These are phyloP conservation scores for Boletus sp. DNA, from an alignment of 768 basidiomycete species.

Conservation along the genomic window DNA sequence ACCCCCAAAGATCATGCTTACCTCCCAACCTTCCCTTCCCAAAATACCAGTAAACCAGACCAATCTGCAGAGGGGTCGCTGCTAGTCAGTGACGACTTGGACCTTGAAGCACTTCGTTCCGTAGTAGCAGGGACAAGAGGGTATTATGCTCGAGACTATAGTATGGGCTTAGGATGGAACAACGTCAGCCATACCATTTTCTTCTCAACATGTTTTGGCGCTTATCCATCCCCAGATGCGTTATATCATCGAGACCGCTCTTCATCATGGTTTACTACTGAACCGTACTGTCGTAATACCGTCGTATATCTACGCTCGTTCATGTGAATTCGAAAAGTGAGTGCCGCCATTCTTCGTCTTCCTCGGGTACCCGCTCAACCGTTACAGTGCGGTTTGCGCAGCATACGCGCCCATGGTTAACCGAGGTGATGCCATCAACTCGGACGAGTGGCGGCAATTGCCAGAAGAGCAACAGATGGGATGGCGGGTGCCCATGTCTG, in stretches of 20 bases:
- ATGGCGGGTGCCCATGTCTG: conserved; percentile 35
- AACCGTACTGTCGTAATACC: conserved; percentile 45
- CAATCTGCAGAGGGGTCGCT: conserved; percentile 5
- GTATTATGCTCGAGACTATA: conserved; percentile 45
- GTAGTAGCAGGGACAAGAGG: conserved; percentile 40
- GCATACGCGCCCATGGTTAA: conserved; percentile 45
- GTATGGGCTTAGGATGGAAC: conserved; percentile 47
- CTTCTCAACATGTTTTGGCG: not conserved
- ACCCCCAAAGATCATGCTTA: not conserved
- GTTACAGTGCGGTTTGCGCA: conserved; percentile 33
- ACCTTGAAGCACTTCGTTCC: conserved; percentile 32
- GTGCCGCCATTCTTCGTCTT: not conserved
- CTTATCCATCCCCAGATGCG: conserved; percentile 36
- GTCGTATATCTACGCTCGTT: conserved; percentile 45
- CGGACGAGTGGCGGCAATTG: conserved; percentile 40
- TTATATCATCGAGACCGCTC: conserved; percentile 46
- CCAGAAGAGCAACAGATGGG: conserved; percentile 38
- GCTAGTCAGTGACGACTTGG: conserved; percentile 23
- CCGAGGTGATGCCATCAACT: conserved; percentile 42
- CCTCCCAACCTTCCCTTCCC: not conserved
- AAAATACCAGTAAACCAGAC: not conserved
- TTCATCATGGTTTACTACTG: conserved; percentile 43
- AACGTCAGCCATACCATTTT: conserved; percentile 33
- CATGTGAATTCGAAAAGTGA: conserved; percentile 37
- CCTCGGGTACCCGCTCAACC: not conserved